A percentile compares a stretch with the other conserved stretches of the same genome.
Conservation (phyloP, 768 basidiomycete genomes). For the Rhodosporidiobolus sp. region DNA sequence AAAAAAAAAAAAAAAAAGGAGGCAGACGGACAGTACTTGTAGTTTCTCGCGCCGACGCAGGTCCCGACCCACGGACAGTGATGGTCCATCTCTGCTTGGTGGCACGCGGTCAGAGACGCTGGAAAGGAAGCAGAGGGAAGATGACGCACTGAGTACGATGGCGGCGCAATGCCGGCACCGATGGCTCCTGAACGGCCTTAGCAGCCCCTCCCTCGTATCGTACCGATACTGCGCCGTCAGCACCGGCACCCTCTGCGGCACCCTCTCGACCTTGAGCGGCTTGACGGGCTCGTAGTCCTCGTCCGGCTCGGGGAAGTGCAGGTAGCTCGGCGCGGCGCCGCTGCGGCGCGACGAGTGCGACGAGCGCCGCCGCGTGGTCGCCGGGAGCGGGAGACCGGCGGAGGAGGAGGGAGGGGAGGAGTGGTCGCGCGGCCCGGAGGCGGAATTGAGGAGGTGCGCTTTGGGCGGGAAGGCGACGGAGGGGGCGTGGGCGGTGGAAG, state of each 20-base stretch:
- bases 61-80: constrained; percentile 36
- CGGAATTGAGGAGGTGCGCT: not conserved
- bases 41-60: constrained; percentile 40
- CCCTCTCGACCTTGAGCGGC: constrained; percentile 14
- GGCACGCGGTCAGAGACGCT: not conserved
- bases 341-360: constrained; percentile 19
- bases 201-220: constrained; percentile 28
- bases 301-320: constrained; percentile 34
- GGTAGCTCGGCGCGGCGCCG: constrained; percentile 1
- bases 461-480: not conserved
- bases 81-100: constrained; percentile 34
- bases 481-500: not conserved
- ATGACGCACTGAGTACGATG: constrained; percentile 27
- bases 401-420: not conserved
- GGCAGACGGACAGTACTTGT: constrained; percentile 38
- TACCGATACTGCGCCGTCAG: constrained; percentile 34
- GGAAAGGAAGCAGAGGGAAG: not conserved
- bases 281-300: constrained; percentile 21
- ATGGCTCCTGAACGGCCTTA: constrained; percentile 36
- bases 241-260: constrained; percentile 26
- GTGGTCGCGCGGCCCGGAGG: not conserved
- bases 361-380: no score
- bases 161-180: constrained; percentile 36
- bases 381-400: not conserved
- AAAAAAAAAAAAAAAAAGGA: fast-evolving